These are phyloP conservation scores for Xerocomus spinulosus DNA, from an alignment of 768 basidiomycete genomes.

Conservation along the genomic window DNA sequence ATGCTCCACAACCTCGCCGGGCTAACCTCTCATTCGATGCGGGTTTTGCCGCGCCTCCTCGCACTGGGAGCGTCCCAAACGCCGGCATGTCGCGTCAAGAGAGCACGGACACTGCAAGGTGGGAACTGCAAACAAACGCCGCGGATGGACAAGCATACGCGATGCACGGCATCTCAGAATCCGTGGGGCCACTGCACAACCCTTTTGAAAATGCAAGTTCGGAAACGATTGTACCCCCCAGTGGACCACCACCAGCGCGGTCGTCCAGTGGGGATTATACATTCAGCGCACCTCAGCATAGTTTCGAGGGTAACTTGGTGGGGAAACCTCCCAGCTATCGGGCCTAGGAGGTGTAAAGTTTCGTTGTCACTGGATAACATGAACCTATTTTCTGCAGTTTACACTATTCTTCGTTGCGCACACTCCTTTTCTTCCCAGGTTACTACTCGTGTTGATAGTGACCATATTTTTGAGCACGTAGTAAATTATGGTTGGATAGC, in stretches of 20 bases:
- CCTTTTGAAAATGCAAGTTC: slow-evolving; percentile 22
- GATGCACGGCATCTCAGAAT: slow-evolving; percentile 18
- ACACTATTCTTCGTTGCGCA: background rate
- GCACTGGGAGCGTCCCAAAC: slow-evolving; percentile 10
- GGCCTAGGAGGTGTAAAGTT: background rate
- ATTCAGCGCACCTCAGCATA: slow-evolving; percentile 22
- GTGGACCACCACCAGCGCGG: slow-evolving; percentile 5
- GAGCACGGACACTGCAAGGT: slow-evolving; percentile 28
- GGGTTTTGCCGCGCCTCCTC: slow-evolving; percentile 8
- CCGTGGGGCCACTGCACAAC: slow-evolving; percentile 17
- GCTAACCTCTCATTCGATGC: slow-evolving; percentile 14
- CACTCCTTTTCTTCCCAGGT: slow-evolving; percentile 4
- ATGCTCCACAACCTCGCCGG: slow-evolving; percentile 48
- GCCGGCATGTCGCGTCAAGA: slow-evolving; percentile 19
- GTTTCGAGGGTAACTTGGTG: slow-evolving; percentile 16
- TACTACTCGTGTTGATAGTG: slow-evolving; percentile 1
- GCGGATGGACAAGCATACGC: slow-evolving; percentile 24
- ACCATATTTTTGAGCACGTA: slow-evolving; percentile 2
- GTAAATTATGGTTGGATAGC: slow-evolving; percentile 24
- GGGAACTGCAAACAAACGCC: slow-evolving; percentile 29
- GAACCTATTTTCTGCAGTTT: background rate
- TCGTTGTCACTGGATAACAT: background rate
- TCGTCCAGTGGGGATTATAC: slow-evolving; percentile 19
- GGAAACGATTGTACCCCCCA: slow-evolving; percentile 18
- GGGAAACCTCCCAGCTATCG: slow-evolving; percentile 18